phyloP scores from a whole-genome alignment of 148 eudicot genomes.

The Pharnaceum exiguum region DNA sequence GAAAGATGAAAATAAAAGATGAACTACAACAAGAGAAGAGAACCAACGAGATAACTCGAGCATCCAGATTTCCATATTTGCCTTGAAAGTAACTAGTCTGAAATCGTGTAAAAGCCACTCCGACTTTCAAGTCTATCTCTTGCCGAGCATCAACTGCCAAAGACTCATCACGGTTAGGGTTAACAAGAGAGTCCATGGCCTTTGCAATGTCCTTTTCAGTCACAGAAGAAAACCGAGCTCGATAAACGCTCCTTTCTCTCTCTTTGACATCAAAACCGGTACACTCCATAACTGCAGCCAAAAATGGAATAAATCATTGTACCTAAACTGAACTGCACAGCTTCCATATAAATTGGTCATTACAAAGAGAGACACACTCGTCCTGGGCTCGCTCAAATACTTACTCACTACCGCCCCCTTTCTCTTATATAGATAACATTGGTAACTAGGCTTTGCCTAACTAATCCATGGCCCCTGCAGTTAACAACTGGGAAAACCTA shows the following conservation, averaged over 20 bases:
- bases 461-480: too few relatives aligned
- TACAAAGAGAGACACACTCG: too few relatives aligned
- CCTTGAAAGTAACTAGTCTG: conserved; percentile 93
- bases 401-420: too few relatives aligned
- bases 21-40: conserved; percentile 19
- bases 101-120: conserved; percentile 89
- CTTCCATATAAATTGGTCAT: neutral
- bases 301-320: conserved; percentile 6
- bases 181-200: conserved; percentile 83
- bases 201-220: conserved; percentile 73
- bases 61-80: conserved; percentile 93
- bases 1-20: conserved; percentile 10
- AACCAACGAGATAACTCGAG: conserved; percentile 96
- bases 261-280: conserved; percentile 59
- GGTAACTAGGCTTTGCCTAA: too few relatives aligned
- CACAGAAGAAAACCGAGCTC: conserved; percentile 91
- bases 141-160: conserved; percentile 97
- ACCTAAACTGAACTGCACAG: neutral
- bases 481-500: too few relatives aligned
- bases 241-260: conserved; percentile 51
- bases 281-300: conserved; percentile 78
- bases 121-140: conserved; percentile 98
- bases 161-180: conserved; percentile 81
- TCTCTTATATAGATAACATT: too few relatives aligned
- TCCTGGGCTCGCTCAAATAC: too few relatives aligned